phyloP scores from a whole-genome alignment of 495 filamentous ascomycete genomes.

The Penicillium paxilli region DNA sequence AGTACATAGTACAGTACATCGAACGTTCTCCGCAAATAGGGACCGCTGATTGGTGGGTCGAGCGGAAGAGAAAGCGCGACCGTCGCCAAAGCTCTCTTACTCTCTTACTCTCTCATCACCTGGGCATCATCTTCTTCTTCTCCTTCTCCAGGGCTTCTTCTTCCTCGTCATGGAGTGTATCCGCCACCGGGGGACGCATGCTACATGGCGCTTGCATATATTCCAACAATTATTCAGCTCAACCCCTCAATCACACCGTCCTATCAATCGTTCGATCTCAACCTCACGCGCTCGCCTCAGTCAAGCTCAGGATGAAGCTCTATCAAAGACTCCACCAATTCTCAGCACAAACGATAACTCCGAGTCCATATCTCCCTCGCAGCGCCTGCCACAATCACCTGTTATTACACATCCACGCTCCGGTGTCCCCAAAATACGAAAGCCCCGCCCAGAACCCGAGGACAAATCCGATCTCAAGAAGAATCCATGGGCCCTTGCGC shows the following conservation, averaged over 20 bases:
- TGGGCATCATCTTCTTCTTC: neutral
- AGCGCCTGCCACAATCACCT: conserved; percentile 43
- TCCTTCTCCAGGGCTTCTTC: too few species aligned
- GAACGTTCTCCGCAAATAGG: conserved; percentile 19
- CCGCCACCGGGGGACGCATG: conserved; percentile 24
- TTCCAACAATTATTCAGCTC: conserved; percentile 26
- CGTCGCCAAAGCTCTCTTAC: conserved; percentile 5
- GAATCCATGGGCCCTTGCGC: conserved; percentile 52
- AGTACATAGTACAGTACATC: neutral
- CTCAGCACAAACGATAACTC: neutral
- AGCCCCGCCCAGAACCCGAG: conserved; percentile 40
- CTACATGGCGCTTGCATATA: conserved; percentile 36
- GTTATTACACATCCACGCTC: conserved; percentile 24
- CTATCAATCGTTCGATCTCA: conserved; percentile 9
- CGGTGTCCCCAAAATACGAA: conserved; percentile 28
- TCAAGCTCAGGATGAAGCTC: conserved; percentile 4
- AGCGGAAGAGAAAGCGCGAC: neutral
- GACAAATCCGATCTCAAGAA: conserved; percentile 32
- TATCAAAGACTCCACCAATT: neutral
- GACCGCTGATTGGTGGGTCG: conserved; percentile 19
- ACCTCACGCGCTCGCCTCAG: conserved; percentile 1
- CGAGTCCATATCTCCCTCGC: conserved; percentile 31
- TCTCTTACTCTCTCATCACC: neutral
- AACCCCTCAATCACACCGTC: neutral
- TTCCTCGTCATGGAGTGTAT: conserved; percentile 38